Percentiles rank a stretch among this genome's conserved stretches.
These are phyloP conservation scores for Penicillium sp. DNA, from an alignment of 2,329 filamentous ascomycete species.

Conservation along the genomic window DNA sequence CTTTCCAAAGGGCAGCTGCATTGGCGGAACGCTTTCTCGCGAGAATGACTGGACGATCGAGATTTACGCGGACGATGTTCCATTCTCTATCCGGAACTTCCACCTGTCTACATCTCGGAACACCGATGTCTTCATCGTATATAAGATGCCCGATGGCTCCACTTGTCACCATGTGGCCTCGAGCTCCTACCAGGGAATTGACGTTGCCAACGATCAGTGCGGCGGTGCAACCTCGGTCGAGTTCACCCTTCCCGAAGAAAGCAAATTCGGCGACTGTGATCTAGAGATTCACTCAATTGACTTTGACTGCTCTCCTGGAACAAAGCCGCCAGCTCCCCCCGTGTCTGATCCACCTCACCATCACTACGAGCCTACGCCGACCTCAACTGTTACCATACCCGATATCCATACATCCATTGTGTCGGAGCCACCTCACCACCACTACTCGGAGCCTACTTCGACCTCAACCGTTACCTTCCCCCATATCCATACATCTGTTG, in stretches of 20 bases:
- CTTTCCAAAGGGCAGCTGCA: constrained; percentile 52
- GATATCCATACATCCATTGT: not conserved
- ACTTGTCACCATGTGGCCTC: constrained; percentile 70
- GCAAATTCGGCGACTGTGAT: constrained; percentile 59
- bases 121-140: constrained; percentile 76
- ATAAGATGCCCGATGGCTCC: constrained; percentile 74
- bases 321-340: constrained; percentile 10
- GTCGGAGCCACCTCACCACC: not conserved
- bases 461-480: not conserved
- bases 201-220: constrained; percentile 78
- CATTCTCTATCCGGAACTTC: constrained; percentile 70
- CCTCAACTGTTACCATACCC: not conserved
- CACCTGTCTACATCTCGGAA: constrained; percentile 70
- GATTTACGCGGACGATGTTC: constrained; percentile 26
- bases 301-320: constrained; percentile 21
- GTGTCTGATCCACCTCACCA: not conserved
- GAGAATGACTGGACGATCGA: constrained; percentile 39
- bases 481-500: no score
- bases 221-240: constrained; percentile 79
- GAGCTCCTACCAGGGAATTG: constrained; percentile 64
- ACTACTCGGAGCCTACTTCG: not conserved
- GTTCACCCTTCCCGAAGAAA: constrained; percentile 57
- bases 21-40: constrained; percentile 57
- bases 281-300: constrained; percentile 49
- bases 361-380: not conserved